These are phyloP conservation scores for Tetrapyrgos nigripes DNA, from an alignment of 1,284 basidiomycete species.

Conservation along the genomic window DNA sequence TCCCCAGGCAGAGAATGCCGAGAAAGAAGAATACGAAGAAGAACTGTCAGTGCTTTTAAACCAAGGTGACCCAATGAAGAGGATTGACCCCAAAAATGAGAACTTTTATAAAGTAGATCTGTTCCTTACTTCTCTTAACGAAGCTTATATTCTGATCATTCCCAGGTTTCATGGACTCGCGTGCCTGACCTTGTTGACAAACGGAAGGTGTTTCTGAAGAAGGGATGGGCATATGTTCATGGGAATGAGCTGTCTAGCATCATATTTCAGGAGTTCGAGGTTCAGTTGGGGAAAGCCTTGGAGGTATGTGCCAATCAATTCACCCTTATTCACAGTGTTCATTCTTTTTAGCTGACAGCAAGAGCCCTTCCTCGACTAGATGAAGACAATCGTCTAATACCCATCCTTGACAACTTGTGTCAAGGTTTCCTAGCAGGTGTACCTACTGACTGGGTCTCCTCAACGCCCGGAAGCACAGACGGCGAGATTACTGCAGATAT, in stretches of 20 bases:
- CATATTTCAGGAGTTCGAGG: constrained; percentile 88
- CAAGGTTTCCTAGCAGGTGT: constrained; percentile 95
- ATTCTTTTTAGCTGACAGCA: constrained; percentile 71
- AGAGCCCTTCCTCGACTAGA: constrained; percentile 93
- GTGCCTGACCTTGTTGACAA: constrained; percentile 93
- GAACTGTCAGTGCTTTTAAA: constrained; percentile 57
- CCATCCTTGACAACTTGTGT: constrained; percentile 92
- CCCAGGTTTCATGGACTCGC: constrained; percentile 81
- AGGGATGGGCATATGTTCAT: constrained; percentile 93
- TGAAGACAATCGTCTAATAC: constrained; percentile 92
- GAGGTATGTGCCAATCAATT: constrained; percentile 60
- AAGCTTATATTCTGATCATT: not conserved
- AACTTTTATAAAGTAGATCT: constrained; percentile 72
- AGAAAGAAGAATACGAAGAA: constrained; percentile 57
- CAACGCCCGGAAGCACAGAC: constrained; percentile 57
- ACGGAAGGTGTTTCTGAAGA: constrained; percentile 82
- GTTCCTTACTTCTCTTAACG: not conserved
- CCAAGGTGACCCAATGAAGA: constrained; percentile 37
- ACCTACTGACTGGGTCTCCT: constrained; percentile 77
- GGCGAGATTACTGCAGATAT: constrained; percentile 90
- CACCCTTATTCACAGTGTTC: constrained; percentile 12
- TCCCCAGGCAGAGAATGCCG: constrained; percentile 63
- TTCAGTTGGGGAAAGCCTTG: constrained; percentile 77
- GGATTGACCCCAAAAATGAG: constrained; percentile 48
- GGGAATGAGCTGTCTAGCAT: constrained; percentile 85